phyloP scores from a whole-genome alignment of 2,329 filamentous ascomycete species.

The Pseudogymnoascus sp. region DNA sequence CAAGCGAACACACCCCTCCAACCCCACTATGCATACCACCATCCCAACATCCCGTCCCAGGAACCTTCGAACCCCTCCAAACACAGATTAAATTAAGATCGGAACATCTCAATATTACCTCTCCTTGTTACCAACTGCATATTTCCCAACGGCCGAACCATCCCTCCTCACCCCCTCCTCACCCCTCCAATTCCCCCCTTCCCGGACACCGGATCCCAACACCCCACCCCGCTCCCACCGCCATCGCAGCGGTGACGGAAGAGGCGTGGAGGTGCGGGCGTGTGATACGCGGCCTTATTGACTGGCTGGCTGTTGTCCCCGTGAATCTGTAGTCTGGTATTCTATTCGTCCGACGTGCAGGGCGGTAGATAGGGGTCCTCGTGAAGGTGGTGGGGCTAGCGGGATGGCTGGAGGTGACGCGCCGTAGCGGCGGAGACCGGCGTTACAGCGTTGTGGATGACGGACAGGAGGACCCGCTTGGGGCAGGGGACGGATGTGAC shows the following conservation, averaged over 20 bases:
- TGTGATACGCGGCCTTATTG: not conserved
- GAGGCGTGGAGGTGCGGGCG: not conserved
- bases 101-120: not conserved
- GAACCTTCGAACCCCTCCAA: not conserved
- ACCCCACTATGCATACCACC: not conserved
- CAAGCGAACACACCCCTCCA: not conserved
- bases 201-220: not conserved
- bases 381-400: not conserved
- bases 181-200: not conserved
- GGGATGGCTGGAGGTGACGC: not conserved
- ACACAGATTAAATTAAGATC: conserved; percentile 3
- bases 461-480: not conserved
- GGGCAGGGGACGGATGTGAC: not conserved
- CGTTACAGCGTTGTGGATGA: conserved; percentile 4
- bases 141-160: not conserved
- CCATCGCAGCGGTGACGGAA: not conserved
- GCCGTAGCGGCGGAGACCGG: not conserved
- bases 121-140: not conserved
- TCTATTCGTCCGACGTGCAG: not conserved
- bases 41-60: not conserved
- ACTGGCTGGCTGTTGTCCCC: not conserved
- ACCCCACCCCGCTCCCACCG: not conserved
- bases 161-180: not conserved
- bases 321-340: not conserved
- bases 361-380: not conserved